Evolutionary conservation across 169 alveolate species (phyloP).

Genomic region (Amoebophrya sp.): DNA sequence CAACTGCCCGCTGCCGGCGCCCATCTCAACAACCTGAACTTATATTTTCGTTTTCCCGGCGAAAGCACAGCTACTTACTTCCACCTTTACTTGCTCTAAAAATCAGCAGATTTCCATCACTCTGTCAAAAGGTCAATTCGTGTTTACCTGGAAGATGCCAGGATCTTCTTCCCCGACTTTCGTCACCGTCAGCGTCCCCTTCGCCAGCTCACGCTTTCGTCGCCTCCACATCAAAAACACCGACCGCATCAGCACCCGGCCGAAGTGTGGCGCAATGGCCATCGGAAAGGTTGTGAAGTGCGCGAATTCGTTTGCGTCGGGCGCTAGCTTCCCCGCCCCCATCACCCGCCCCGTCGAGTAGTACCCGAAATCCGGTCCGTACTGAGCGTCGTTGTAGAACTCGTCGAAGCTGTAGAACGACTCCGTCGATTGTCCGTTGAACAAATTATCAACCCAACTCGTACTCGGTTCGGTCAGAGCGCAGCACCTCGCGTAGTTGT

Average conservation of each 20-base stretch:
- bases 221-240: neutral
- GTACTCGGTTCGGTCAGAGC: neutral
- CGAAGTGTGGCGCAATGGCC: constrained; percentile 13
- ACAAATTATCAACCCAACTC: neutral
- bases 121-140: too few species aligned
- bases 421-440: neutral
- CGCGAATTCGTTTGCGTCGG: constrained; percentile 3
- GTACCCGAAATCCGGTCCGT: constrained; percentile 13
- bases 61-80: too few species aligned
- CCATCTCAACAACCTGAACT: neutral
- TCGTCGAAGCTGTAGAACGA: neutral
- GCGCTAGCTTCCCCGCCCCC: neutral
- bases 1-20: constrained; percentile 14
- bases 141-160: too few species aligned
- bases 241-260: neutral
- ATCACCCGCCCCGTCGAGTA: neutral
- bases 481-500: neutral
- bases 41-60: too few species aligned
- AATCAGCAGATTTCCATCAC: too few species aligned
- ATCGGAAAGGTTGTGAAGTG: constrained; percentile 12
- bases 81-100: too few species aligned
- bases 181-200: neutral
- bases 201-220: too few species aligned
- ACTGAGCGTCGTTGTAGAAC: constrained; percentile 14
- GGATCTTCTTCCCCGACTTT: too few species aligned